Evolutionary conservation across 2,329 filamentous ascomycete genomes (phyloP).

Genomic region (Acarospora socialis): DNA sequence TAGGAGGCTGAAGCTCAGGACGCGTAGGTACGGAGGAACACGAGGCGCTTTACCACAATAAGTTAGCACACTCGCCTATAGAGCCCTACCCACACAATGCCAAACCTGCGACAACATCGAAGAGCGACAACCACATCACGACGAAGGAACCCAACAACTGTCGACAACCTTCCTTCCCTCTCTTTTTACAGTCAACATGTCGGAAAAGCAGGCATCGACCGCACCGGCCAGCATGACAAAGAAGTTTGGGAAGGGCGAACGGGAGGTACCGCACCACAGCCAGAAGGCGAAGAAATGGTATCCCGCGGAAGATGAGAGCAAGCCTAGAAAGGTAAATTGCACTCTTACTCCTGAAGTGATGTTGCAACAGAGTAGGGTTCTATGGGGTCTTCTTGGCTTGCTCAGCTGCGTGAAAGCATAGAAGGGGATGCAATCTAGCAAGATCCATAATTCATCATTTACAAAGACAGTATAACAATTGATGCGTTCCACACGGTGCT

Average conservation of each 20-base stretch:
- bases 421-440: too few species aligned
- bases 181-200: constrained; percentile 38
- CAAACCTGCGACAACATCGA: too few species aligned
- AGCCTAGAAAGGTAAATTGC: constrained; percentile 94
- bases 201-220: constrained; percentile 30
- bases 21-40: too few species aligned
- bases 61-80: too few species aligned
- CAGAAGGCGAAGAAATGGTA: constrained; percentile 99
- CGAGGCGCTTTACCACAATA: too few species aligned
- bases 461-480: too few species aligned
- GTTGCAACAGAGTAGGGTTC: constrained; percentile 15
- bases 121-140: constrained; percentile 26
- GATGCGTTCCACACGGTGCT: too few species aligned
- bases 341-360: constrained; percentile 17
- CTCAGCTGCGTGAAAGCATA: constrained; percentile 18
- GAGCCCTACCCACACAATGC: constrained; percentile 24
- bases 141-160: constrained; percentile 26
- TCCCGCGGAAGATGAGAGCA: constrained; percentile 78
- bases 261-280: constrained; percentile 70
- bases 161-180: constrained; percentile 27
- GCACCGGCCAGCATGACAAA: constrained; percentile 47
- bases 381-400: constrained; percentile 18
- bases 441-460: too few species aligned
- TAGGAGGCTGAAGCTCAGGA: too few species aligned
- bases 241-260: constrained; percentile 95